These are phyloP conservation scores for Lactarius sanguifluus DNA, from an alignment of 768 basidiomycete genomes.

Conservation along the genomic window DNA sequence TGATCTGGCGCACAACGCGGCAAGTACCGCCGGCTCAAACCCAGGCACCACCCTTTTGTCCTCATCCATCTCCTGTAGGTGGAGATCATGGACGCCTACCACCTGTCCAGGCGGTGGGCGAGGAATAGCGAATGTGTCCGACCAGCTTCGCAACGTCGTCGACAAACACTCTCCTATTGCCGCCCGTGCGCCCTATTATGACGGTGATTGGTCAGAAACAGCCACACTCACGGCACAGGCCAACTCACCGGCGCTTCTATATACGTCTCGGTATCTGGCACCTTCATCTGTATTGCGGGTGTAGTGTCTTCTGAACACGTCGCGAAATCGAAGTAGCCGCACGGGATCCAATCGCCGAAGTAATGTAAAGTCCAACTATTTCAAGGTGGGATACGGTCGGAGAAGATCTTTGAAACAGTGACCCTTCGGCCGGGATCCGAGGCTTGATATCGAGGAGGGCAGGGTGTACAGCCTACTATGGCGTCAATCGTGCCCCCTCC, in stretches of 20 bases:
- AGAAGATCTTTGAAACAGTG: neutral
- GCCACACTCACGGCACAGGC: neutral
- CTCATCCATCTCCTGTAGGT: neutral
- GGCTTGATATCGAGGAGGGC: neutral
- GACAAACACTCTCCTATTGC: neutral
- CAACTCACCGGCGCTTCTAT: neutral
- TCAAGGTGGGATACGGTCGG: neutral
- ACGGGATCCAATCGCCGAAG: neutral
- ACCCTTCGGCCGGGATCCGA: too few species aligned
- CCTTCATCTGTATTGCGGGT: neutral
- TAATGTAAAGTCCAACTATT: neutral
- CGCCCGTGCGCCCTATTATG: neutral
- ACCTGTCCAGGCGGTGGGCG: neutral
- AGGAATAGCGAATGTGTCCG: neutral
- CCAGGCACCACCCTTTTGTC: neutral
- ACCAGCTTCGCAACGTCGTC: neutral
- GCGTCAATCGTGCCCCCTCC: neutral
- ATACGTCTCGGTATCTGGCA: neutral
- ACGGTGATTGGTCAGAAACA: neutral
- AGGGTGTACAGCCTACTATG: neutral
- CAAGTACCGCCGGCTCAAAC: neutral
- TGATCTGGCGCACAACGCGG: neutral
- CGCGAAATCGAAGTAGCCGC: constrained; percentile 5
- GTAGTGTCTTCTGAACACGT: neutral
- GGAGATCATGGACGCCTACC: neutral